Conservation (phyloP, 2,329 filamentous ascomycete genomes). For the Diaporthe australafricana region DNA sequence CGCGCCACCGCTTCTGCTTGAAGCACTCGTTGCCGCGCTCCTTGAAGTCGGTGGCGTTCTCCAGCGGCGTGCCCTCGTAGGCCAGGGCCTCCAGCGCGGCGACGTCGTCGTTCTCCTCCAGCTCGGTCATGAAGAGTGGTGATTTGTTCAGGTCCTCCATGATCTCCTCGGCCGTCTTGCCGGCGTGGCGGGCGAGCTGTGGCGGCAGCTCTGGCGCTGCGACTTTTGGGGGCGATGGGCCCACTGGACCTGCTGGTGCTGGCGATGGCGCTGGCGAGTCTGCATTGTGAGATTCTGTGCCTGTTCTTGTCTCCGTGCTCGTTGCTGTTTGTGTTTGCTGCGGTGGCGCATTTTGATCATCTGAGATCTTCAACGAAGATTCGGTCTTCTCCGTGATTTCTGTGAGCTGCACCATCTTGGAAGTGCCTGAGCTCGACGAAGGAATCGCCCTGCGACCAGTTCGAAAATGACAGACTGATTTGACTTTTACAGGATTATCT, state of each 20-base stretch:
- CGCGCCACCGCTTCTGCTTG: slow-evolving; percentile 76
- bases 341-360: slow-evolving; percentile 36
- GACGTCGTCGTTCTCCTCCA: slow-evolving; percentile 86
- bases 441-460: neutral
- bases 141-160: slow-evolving; percentile 68
- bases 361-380: slow-evolving; percentile 30
- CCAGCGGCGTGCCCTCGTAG: slow-evolving; percentile 89
- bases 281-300: neutral
- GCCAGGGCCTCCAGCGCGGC: slow-evolving; percentile 91
- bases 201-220: slow-evolving; percentile 59
- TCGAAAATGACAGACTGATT: neutral
- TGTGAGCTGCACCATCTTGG: slow-evolving; percentile 33
- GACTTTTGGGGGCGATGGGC: slow-evolving; percentile 31
- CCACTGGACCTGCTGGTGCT: slow-evolving; percentile 10
- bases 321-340: slow-evolving; percentile 23
- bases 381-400: slow-evolving; percentile 34
- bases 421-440: neutral
- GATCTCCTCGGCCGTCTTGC: slow-evolving; percentile 67
- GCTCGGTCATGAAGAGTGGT: slow-evolving; percentile 95
- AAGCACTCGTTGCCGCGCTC: slow-evolving; percentile 94
- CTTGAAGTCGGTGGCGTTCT: slow-evolving; percentile 87
- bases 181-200: slow-evolving; percentile 50
- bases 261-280: neutral
- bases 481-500: neutral
- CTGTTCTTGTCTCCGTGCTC: too few species aligned